Evolutionary conservation across 83 land plant genomes (phyloP).

Genomic region (Picea abies): DNA sequence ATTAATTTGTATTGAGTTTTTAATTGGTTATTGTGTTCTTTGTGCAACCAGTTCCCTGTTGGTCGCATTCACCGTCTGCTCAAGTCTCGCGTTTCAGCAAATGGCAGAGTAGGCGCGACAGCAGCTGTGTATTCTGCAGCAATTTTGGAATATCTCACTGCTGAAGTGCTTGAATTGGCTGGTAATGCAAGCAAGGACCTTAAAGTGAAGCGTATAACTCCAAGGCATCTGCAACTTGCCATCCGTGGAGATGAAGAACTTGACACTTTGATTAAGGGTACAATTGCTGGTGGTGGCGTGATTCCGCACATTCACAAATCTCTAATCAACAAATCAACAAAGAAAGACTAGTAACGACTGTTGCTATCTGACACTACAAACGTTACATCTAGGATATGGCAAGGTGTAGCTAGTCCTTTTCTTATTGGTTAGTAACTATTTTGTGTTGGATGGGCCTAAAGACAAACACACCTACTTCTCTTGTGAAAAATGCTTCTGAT

Average conservation of each 20-base stretch:
- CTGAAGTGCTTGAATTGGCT: constrained; percentile 42
- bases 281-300: constrained; percentile 20
- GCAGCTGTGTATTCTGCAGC: constrained; percentile 41
- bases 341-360: not conserved
- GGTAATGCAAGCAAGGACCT: constrained; percentile 37
- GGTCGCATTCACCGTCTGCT: constrained; percentile 16
- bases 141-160: constrained; percentile 34
- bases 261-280: constrained; percentile 19
- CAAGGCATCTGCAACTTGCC: constrained; percentile 27
- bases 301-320: constrained; percentile 17
- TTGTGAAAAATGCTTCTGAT: too few relatives aligned
- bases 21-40: too few relatives aligned
- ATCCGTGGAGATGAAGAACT: constrained; percentile 18
- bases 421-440: too few relatives aligned
- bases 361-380: too few relatives aligned
- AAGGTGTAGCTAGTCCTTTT: too few relatives aligned
- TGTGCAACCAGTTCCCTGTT: constrained; percentile 3
- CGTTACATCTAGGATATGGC: too few relatives aligned
- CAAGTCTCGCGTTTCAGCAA: constrained; percentile 17
- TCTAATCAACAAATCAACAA: constrained; percentile 19
- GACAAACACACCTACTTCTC: too few relatives aligned
- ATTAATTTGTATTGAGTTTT: too few relatives aligned
- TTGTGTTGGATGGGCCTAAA: too few relatives aligned
- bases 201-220: constrained; percentile 34
- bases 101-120: constrained; percentile 20